Evolutionary conservation across 2,329 filamentous ascomycete genomes (phyloP), one percentile per base, ranked within the genome.

Genomic region (Coleophoma cylindrospora): DNA sequence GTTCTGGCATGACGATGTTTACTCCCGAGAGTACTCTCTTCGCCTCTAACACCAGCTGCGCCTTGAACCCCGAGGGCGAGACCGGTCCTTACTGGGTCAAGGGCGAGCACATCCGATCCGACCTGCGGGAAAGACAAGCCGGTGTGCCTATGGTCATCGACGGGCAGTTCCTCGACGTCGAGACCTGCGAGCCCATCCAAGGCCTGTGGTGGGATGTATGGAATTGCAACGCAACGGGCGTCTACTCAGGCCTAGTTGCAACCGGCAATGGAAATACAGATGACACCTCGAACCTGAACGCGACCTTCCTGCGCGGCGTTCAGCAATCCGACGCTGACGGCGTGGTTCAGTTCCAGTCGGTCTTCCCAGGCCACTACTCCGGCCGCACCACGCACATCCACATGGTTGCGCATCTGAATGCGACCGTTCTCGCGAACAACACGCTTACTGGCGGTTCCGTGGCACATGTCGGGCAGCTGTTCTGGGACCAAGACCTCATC

Each of bases 401-500:
- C 34, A 38, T 58, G 9, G 38, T 57, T 13, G 50, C 52, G 7
- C 53, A 57, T 40, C 45, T 43, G 12, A 50, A 51, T 32, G 52
- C 49, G 2, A 53, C 55, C 1, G 47, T 58, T n/a, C 22, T 50
- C 3, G 43, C 60, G 21, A 74, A 74, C 64, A 59, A 77, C 62
- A 76, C 75, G 47, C 77, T 81, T 56, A 67, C 67, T 41, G 76
- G 72, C 52, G 72, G 73, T 17, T 70, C 67, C 50, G 72, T 79
- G 51, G 75, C 77, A 13, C 59, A 61, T 38, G 46, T 61, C 32
- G 53, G 50, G 8, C 83, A 87, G 63, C 64, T 83, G 47, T 87
- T 83, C 73, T 83, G 84, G 62, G 80, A 85, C 62, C 77, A 85
- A 62, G 68, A 73, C 53, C 74, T 86, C n/a, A 74, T 83, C 57